These are phyloP conservation scores for Melampsora americana DNA, from an alignment of 1,284 basidiomycete genomes.

Conservation along the genomic window DNA sequence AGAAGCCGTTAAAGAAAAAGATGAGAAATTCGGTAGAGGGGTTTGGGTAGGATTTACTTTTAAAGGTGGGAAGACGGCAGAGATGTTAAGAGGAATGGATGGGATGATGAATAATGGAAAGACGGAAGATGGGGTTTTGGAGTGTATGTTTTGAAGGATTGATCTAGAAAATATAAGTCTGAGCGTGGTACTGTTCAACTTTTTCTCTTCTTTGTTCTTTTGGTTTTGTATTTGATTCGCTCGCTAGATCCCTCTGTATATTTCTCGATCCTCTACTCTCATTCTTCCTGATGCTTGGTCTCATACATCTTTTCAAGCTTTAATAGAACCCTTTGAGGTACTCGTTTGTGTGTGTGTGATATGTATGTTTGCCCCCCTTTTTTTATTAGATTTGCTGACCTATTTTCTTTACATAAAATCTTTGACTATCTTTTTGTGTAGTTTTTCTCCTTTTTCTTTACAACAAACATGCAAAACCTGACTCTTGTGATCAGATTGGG, in stretches of 20 bases:
- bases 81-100: constrained; percentile 31
- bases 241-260: not conserved
- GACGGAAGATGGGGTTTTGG: constrained; percentile 1
- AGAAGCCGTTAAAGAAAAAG: constrained; percentile 82
- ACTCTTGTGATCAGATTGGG: too few relatives aligned
- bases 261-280: not conserved
- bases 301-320: not conserved
- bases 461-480: too few relatives aligned
- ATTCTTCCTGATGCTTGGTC: not conserved
- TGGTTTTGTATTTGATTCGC: not conserved
- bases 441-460: too few relatives aligned
- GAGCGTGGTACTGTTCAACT: not conserved
- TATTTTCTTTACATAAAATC: not conserved
- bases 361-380: not conserved
- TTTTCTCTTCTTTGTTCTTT: constrained; percentile 12
- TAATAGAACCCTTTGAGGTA: not conserved
- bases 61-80: constrained; percentile 46
- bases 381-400: constrained; percentile 5
- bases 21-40: constrained; percentile 68
- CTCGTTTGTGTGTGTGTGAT: not conserved
- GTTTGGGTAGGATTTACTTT: constrained; percentile 99
- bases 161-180: not conserved
- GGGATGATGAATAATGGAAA: not conserved
- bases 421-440: too few relatives aligned
- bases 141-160: constrained; percentile 23